A percentile compares a stretch with the other conserved stretches of the same genome.
Evolutionary conservation across 176 grass and related monocot species (phyloP).

Genomic region (Oryza meridionalis): DNA sequence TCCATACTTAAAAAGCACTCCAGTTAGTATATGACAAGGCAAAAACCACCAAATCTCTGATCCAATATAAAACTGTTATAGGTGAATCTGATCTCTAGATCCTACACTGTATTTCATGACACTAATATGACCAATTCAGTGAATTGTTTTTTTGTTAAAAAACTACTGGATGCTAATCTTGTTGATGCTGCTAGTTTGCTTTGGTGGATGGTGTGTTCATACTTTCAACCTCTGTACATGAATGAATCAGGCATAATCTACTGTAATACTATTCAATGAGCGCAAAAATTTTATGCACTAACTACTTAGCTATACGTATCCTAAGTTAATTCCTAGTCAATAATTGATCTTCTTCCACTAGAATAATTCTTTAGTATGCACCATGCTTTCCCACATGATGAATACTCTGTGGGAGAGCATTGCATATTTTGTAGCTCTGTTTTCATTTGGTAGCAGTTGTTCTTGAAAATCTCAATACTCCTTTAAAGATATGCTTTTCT

Average conservation of each 20-base stretch:
- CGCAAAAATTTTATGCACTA: neutral
- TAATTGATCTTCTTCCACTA: neutral
- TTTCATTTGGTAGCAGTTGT: conserved; percentile 12
- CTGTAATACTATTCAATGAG: neutral
- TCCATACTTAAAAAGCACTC: neutral
- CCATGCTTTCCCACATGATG: neutral
- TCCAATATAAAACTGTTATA: neutral
- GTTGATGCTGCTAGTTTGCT: neutral
- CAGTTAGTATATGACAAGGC: neutral
- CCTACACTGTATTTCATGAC: neutral
- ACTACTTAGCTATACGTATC: neutral
- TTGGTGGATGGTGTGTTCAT: neutral
- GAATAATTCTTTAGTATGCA: neutral
- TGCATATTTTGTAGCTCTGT: neutral
- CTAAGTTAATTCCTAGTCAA: neutral
- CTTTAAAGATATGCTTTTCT: neutral
- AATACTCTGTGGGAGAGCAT: neutral
- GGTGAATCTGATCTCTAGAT: neutral
- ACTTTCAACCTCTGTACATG: neutral
- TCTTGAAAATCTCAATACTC: conserved; percentile 17
- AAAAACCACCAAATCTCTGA: neutral
- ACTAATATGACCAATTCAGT: neutral
- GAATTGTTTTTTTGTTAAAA: neutral
- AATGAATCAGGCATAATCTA: conserved; percentile 1
- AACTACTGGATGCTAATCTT: conserved; percentile 2